Base-by-base conservation (phyloP, 2,329 filamentous ascomycete genomes). In the Endoconidiophora laricicola region DNA sequence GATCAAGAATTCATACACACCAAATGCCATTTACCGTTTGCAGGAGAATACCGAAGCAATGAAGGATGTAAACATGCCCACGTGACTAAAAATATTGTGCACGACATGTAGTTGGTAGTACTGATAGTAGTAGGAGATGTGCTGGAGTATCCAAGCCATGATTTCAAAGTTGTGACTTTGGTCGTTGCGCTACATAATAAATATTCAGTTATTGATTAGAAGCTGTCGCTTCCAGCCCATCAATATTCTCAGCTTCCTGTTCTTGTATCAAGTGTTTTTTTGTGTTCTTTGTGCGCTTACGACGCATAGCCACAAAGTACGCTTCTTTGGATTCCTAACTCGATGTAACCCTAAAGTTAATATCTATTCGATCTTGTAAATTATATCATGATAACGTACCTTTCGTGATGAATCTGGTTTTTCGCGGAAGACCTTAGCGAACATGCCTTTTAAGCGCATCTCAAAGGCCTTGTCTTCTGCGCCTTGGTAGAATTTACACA, bases 401-500 rank as follows among this genome's bases (percentile, higher is more conserved):
- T 74, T 83, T 60, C 91, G 76, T 37, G 90, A 96, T 5, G 87
- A 84, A 50, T 93, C 83, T 1, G 93, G 91, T 64, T 98, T 98
- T 63, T 94, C 83, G 53, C 88, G 74, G 58, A 83, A 72, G 2
- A 98, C 91, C 57, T 77, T 84, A 16, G 69, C 66, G 61, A 98
- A 98, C 58, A 94, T 67, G 45, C 72, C 76, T 61, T 76, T 85
- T 39, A 98, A 69, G 57, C 77, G 76, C 54, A 66, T 70, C 66
- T 95, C 86, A 9, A 98, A 66, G 1, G 68, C 69, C 65, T 84
- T 88, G 60, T 96, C 90, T 63, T 95, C 88, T 4, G 72, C 63
- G 3, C 91, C 91, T 63, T 94, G 86, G 63, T 96, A 98, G 65
- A 94, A 98, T 65, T 98, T 98, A 74, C 90, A 95, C 42, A 98